phyloP scores from a whole-genome alignment of 2,329 filamentous ascomycete species.

The Cercospora sp. region DNA sequence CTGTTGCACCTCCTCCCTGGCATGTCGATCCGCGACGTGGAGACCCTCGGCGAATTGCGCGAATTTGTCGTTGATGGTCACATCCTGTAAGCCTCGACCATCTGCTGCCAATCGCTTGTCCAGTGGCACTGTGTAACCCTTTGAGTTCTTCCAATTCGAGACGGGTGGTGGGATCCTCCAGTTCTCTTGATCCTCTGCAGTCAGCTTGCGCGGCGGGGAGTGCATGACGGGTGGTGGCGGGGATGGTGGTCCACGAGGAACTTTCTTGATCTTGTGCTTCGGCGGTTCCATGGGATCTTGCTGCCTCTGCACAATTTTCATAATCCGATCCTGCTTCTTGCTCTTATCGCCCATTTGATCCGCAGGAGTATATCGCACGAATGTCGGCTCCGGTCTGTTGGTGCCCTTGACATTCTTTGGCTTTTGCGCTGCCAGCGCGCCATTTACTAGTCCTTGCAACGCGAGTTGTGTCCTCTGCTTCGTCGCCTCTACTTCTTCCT shows the following conservation, averaged over 20 bases:
- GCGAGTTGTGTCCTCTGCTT: conserved; percentile 88
- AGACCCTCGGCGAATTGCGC: conserved; percentile 92
- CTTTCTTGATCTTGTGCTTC: conserved; percentile 99
- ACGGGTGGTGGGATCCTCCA: conserved; percentile 91
- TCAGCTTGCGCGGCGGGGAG: conserved; percentile 89
- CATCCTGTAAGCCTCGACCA: conserved; percentile 85
- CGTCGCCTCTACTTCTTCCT: conserved; percentile 79
- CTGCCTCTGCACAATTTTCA: conserved; percentile 96
- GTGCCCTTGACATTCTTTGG: conserved; percentile 89
- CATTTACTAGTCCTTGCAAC: conserved; percentile 75
- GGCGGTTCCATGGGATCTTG: conserved; percentile 94
- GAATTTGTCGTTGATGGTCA: conserved; percentile 98
- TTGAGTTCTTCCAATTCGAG: conserved; percentile 99
- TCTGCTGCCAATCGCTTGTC: conserved; percentile 96
- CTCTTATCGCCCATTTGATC: conserved; percentile 91
- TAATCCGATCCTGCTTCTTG: conserved; percentile 89
- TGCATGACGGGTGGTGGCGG: conserved; percentile 94
- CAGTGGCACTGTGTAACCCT: conserved; percentile 92
- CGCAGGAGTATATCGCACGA: conserved; percentile 91
- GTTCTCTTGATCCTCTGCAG: conserved; percentile 93
- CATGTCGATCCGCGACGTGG: conserved; percentile 91
- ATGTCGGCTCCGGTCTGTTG: conserved; percentile 81
- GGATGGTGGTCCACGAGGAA: conserved; percentile 85
- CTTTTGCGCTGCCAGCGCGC: conserved; percentile 87
- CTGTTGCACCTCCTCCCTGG: conserved; percentile 91